Percentiles rank a stretch among this genome's conserved stretches.
phyloP scores from a whole-genome alignment of 257 asterid genomes.

The Solanum pimpinellifolium region DNA sequence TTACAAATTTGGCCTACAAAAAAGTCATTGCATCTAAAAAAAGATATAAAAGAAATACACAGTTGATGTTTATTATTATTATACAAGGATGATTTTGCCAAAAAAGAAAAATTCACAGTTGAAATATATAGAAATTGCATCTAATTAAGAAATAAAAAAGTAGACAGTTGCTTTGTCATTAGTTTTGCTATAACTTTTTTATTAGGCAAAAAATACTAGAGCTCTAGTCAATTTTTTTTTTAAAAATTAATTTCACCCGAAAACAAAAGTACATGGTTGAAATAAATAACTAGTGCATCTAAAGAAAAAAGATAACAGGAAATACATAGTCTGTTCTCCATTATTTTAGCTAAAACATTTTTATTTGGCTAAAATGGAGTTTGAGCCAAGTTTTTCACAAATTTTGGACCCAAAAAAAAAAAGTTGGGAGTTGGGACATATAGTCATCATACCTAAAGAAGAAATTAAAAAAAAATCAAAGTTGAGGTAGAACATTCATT shows the following conservation, averaged over 20 bases:
- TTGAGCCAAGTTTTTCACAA: background rate
- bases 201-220: background rate
- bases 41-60: background rate
- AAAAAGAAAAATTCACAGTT: background rate
- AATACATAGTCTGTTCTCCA: background rate
- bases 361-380: background rate
- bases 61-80: background rate
- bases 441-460: background rate
- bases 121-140: background rate
- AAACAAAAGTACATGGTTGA: background rate
- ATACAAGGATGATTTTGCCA: background rate
- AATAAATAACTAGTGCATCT: background rate
- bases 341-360: background rate
- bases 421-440: background rate
- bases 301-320: background rate
- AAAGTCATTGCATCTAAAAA: background rate
- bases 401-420: background rate
- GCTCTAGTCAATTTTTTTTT: background rate
- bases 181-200: background rate
- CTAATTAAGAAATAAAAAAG: background rate
- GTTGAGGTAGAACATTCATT: background rate
- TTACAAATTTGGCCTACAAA: background rate
- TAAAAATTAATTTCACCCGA: background rate
- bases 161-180: background rate
- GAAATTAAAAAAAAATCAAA: background rate